Conservation (phyloP, 768 basidiomycete genomes). For the Saitozyma sp. region DNA sequence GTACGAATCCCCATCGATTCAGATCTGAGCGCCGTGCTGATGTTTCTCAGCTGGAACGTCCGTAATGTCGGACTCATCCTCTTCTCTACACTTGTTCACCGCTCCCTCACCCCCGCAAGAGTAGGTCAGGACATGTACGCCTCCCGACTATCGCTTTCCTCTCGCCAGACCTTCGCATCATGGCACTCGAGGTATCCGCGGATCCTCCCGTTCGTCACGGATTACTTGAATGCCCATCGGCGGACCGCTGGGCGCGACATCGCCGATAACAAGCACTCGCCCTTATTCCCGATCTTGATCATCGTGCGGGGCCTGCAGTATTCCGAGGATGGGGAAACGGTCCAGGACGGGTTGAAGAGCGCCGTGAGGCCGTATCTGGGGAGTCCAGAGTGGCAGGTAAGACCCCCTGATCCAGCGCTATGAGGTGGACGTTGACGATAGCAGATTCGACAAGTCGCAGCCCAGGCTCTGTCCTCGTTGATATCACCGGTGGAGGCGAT, state of each 20-base stretch:
- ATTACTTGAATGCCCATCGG: slow-evolving; percentile 9
- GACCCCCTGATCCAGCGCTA: not conserved
- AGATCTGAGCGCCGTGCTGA: not conserved
- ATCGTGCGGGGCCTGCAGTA: slow-evolving; percentile 41
- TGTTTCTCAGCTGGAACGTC: slow-evolving; percentile 47
- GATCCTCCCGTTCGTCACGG: slow-evolving; percentile 29
- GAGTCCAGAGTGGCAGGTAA: slow-evolving; percentile 37
- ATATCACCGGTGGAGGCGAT: slow-evolving; percentile 21
- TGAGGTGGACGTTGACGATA: not conserved
- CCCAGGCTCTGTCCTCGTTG: slow-evolving; percentile 42
- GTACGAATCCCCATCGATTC: slow-evolving; percentile 11
- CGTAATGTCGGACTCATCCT: slow-evolving; percentile 50
- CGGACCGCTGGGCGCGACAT: not conserved
- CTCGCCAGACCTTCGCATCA: slow-evolving; percentile 31
- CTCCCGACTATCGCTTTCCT: slow-evolving; percentile 25
- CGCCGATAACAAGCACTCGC: slow-evolving; percentile 23
- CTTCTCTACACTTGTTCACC: slow-evolving; percentile 45
- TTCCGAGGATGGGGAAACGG: slow-evolving; percentile 9
- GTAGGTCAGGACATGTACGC: slow-evolving; percentile 34
- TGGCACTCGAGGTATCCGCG: slow-evolving; percentile 41
- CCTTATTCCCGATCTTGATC: slow-evolving; percentile 45
- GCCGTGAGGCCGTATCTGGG: slow-evolving; percentile 26
- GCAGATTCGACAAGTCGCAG: slow-evolving; percentile 41
- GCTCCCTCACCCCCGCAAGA: slow-evolving; percentile 32
- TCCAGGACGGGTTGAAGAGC: slow-evolving; percentile 18